Conservation (phyloP, 1,139 yeast species). For the Blastobotrys ciferrii region DNA sequence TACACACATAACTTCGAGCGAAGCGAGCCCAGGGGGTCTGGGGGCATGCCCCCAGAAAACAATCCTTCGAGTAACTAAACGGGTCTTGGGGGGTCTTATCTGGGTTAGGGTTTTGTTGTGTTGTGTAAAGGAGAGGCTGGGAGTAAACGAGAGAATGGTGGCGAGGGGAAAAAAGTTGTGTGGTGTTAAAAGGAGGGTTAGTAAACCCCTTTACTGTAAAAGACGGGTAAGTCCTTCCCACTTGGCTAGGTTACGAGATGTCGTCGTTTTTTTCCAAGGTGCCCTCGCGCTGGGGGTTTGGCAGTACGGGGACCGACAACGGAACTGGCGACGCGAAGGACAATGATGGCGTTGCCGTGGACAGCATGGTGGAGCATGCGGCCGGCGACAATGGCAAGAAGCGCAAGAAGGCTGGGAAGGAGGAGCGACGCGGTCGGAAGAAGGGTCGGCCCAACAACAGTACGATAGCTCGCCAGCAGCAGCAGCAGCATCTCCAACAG, state of each 20-base stretch:
- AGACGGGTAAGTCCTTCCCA: conserved; percentile 7
- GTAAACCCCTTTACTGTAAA: background rate
- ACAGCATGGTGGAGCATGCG: conserved; percentile 33
- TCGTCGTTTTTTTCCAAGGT: conserved; percentile 13
- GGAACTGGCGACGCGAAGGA: conserved; percentile 27
- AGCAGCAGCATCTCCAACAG: background rate
- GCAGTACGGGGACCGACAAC: conserved; percentile 1
- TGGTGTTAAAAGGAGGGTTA: background rate
- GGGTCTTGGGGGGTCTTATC: too few species aligned
- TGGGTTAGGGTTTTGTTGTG: too few species aligned
- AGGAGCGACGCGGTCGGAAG: background rate
- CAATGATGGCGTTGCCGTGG: conserved; percentile 31
- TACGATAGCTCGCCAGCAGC: background rate
- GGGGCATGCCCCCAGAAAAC: too few species aligned
- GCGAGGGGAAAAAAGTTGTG: too few species aligned
- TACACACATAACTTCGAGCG: too few species aligned
- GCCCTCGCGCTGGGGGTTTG: conserved; percentile 16
- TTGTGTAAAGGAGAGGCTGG: too few species aligned
- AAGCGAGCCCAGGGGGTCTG: too few species aligned
- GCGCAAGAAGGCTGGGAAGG: conserved; percentile 12
- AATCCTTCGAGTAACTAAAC: too few species aligned
- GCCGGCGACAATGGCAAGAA: conserved; percentile 22
- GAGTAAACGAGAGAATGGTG: too few species aligned
- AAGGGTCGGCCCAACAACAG: background rate
- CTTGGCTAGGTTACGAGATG: background rate